A percentile compares a stretch with the other conserved stretches of the same genome.
These are phyloP conservation scores for Aspergillus carlsbadensis DNA, from an alignment of 495 filamentous ascomycete species.

Conservation along the genomic window DNA sequence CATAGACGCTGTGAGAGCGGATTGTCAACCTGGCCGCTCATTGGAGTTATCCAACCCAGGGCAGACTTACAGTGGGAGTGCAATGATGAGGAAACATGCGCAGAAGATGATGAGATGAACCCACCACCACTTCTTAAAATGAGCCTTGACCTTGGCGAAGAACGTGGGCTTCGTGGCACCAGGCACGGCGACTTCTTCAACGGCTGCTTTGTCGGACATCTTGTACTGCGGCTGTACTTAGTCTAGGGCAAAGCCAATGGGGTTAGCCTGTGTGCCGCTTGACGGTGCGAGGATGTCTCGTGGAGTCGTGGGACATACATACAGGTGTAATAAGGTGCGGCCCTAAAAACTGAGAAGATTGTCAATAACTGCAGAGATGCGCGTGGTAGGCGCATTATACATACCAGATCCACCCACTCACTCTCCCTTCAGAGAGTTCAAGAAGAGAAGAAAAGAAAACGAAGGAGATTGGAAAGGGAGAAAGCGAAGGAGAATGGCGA, in stretches of 20 bases:
- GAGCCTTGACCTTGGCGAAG: slow-evolving; percentile 36
- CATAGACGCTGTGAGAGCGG: slow-evolving; percentile 57
- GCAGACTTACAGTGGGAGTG: slow-evolving; percentile 64
- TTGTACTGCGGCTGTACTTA: slow-evolving; percentile 6
- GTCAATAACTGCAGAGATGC: not conserved
- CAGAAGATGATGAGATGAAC: slow-evolving; percentile 60
- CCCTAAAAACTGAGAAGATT: not conserved
- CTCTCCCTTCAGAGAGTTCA: not conserved
- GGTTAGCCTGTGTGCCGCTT: slow-evolving; percentile 8
- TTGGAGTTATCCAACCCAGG: not conserved
- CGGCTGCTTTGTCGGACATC: slow-evolving; percentile 34
- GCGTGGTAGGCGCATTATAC: no score
- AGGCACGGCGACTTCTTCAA: not conserved
- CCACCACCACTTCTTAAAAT: slow-evolving; percentile 71
- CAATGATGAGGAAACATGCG: slow-evolving; percentile 56
- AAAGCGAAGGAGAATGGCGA: not conserved
- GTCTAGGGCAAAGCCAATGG: not conserved
- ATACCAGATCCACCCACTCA: no score
- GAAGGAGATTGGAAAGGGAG: not conserved
- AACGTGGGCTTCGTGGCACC: slow-evolving; percentile 31
- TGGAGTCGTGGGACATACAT: slow-evolving; percentile 6
- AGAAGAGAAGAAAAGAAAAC: not conserved
- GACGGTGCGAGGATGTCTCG: not conserved
- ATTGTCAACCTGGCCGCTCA: not conserved
- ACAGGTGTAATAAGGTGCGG: not conserved